These are phyloP conservation scores for Fusarium mundagurra DNA, from an alignment of 2,329 filamentous ascomycete genomes.

Conservation along the genomic window DNA sequence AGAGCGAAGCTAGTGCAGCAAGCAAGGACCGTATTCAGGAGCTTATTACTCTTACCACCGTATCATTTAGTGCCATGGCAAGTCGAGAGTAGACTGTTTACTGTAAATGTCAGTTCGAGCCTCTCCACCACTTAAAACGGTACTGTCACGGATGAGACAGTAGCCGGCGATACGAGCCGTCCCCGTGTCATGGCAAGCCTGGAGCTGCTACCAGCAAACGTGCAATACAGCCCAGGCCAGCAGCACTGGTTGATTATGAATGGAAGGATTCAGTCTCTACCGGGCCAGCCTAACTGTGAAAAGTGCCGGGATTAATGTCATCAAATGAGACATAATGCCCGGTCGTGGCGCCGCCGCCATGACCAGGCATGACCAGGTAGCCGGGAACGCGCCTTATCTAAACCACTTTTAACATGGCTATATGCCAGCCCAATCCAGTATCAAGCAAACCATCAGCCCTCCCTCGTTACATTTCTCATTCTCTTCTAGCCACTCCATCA, in stretches of 20 bases:
- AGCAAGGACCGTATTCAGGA: not conserved
- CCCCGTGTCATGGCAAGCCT: not conserved
- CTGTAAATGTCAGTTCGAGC: not conserved
- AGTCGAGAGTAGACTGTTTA: not conserved
- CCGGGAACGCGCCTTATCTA: not conserved
- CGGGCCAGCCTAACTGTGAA: not conserved
- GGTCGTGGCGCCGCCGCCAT: not conserved
- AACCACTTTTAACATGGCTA: not conserved
- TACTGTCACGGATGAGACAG: not conserved
- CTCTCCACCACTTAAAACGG: not conserved
- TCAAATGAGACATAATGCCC: not conserved
- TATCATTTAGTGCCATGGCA: not conserved
- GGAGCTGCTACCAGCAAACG: not conserved
- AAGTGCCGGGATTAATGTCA: slow-evolving; percentile 1
- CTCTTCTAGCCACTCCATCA: not conserved
- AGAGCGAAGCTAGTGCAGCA: not conserved
- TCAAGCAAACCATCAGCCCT: not conserved
- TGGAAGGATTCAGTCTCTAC: not conserved
- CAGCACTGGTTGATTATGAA: not conserved
- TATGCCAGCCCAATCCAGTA: not conserved
- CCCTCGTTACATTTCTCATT: not conserved
- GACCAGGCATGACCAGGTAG: not conserved
- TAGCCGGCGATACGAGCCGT: not conserved
- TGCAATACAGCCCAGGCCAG: not conserved
- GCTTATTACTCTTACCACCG: not conserved